Conservation (phyloP, 208 protist genomes). For the Trypanosoma rangeli region DNA sequence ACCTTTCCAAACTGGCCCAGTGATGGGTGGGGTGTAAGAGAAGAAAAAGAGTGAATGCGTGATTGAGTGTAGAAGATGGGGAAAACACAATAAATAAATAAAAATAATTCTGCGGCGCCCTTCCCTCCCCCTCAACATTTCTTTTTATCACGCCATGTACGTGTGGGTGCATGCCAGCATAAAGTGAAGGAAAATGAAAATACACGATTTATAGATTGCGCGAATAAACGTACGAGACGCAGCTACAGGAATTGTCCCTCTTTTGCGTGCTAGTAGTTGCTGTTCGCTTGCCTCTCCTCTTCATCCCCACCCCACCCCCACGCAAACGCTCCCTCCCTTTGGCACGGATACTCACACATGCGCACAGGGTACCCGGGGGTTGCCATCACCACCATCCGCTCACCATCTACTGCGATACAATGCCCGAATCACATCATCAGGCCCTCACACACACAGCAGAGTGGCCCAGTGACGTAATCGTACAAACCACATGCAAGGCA, state of each 20-base stretch:
- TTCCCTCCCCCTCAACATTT: not conserved
- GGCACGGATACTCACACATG: not conserved
- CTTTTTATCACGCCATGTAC: conserved; percentile 2
- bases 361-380: not conserved
- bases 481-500: conserved; percentile 60
- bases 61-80: not conserved
- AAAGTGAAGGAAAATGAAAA: conserved; percentile 40
- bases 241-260: not conserved
- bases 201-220: conserved; percentile 14
- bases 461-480: conserved; percentile 58
- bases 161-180: not conserved
- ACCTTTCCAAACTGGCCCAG: not conserved
- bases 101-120: not conserved
- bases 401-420: not conserved
- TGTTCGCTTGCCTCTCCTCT: conserved; percentile 8
- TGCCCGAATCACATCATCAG: conserved; percentile 33
- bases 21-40: not conserved
- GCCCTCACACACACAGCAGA: conserved; percentile 77
- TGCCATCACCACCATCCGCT: not conserved
- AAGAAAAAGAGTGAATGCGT: not conserved
- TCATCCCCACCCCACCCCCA: not conserved
- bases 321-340: too few relatives aligned
- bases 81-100: not conserved
- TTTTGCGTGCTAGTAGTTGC: conserved; percentile 1
- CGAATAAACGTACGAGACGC: not conserved